A percentile compares a stretch with the other conserved stretches of the same genome.
These are phyloP conservation scores for Candida argentea DNA, from an alignment of 805 yeast species.

Conservation along the genomic window DNA sequence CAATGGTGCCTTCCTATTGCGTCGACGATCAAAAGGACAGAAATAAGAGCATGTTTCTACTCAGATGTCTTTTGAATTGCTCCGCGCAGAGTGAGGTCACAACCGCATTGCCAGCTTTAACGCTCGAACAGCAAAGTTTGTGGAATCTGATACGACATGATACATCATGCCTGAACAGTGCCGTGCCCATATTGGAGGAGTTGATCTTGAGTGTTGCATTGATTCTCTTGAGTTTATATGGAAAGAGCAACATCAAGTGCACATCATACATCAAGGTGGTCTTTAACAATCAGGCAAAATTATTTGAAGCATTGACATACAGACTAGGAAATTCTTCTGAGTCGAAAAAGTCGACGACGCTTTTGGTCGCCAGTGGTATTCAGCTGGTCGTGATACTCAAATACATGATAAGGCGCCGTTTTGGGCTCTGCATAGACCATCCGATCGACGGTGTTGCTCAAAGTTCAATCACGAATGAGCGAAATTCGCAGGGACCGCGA, in stretches of 20 bases:
- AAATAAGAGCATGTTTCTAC: constrained; percentile 12
- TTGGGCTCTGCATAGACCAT: constrained; percentile 6
- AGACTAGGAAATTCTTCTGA: constrained; percentile 8
- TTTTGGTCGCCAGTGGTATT: constrained; percentile 16
- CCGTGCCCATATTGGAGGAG: constrained; percentile 15
- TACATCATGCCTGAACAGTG: constrained; percentile 5
- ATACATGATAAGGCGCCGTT: constrained; percentile 14
- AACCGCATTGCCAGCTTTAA: constrained; percentile 4
- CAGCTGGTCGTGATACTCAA: constrained; percentile 23
- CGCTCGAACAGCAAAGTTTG: constrained; percentile 13
- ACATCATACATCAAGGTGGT: constrained; percentile 6
- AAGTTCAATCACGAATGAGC: too few relatives aligned
- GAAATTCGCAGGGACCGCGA: too few relatives aligned
- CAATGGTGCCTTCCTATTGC: constrained; percentile 24
- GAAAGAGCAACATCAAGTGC: constrained; percentile 8
- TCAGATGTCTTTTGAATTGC: constrained; percentile 24
- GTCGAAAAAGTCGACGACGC: constrained; percentile 9
- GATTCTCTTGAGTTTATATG: constrained; percentile 14
- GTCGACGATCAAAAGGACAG: constrained; percentile 8
- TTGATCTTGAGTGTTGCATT: constrained; percentile 22
- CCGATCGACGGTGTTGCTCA: too few relatives aligned
- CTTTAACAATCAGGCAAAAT: constrained; percentile 22
- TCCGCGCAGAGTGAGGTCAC: constrained; percentile 5
- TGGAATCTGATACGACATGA: constrained; percentile 12
- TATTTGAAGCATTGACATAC: constrained; percentile 19